Evolutionary conservation across 495 filamentous ascomycete genomes (phyloP), one percentile per base, ranked within the genome.

Genomic region (Terfezia claveryi): DNA sequence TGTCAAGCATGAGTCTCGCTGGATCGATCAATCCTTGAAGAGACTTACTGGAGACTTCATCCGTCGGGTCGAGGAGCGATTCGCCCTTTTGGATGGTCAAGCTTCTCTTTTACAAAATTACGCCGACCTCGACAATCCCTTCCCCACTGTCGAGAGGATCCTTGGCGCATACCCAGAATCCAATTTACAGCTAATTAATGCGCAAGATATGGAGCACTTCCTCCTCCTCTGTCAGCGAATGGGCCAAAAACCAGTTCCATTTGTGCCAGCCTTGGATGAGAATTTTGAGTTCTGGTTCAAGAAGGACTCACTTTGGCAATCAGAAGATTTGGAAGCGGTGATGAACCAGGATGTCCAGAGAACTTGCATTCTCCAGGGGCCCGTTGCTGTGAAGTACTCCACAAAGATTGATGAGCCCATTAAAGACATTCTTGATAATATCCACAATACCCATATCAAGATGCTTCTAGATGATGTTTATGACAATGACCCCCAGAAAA

Each of bases 291-390:
- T 87, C 68, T 98, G 82, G 72, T 96, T 98, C 80, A 98, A 98
- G 80, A 98, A 98, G 70, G 91, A 98, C 68, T 95, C 89, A n/a
- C 78, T 98, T 32, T 98, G 91, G 91, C 91, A 98, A 69, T 94
- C 88, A 0, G 91, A 98, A 68, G 88, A 96, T 65, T 76, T 98
- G 11, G 89, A 86, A 58, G 91, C 91, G 38, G 91, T 98, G 61
- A 85, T 95, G 52, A 88, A 74, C 59, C 88, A 95, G 68, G 91
- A 98, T 68, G 91, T 95, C 54, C 87, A 85, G 46, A 76, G 91
- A 55, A 89, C 85, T 8, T 94, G 87, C 73, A 95, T 98, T 68
- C 72, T 98, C 54, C 91, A 98, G 67, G 91, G 91, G 12, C 91
- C 91, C 6, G 87, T 89, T 72, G 86, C 91, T 38, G 91, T 77